phyloP scores from a whole-genome alignment of 2,329 filamentous ascomycete genomes.

The Teratosphaeria zuluensis region DNA sequence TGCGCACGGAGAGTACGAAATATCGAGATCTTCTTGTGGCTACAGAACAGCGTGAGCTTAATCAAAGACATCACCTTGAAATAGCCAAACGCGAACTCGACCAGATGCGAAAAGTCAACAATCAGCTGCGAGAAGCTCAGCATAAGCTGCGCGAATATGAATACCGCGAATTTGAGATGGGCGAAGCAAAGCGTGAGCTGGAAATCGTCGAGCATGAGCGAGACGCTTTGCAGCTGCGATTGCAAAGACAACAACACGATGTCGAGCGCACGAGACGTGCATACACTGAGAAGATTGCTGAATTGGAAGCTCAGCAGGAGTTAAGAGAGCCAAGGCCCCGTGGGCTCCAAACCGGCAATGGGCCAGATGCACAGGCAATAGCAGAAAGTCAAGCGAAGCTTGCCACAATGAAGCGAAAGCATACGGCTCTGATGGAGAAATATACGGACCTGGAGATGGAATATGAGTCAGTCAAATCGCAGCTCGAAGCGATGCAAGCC shows the following conservation, averaged over 20 bases:
- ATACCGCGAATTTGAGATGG: slow-evolving; percentile 51
- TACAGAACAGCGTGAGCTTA: slow-evolving; percentile 58
- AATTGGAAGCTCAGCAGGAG: slow-evolving; percentile 29
- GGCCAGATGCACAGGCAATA: slow-evolving; percentile 27
- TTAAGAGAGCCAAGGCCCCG: neutral
- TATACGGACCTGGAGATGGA: slow-evolving; percentile 39
- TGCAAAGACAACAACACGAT: slow-evolving; percentile 44
- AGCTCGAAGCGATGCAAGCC: slow-evolving; percentile 16
- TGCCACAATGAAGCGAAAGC: slow-evolving; percentile 41
- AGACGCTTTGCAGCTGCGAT: slow-evolving; percentile 49
- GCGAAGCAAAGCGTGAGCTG: slow-evolving; percentile 48
- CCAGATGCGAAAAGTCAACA: slow-evolving; percentile 51
- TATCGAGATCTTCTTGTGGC: slow-evolving; percentile 54
- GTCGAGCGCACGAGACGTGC: slow-evolving; percentile 37
- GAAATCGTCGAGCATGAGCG: slow-evolving; percentile 50
- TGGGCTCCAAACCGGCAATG: neutral
- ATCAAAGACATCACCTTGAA: slow-evolving; percentile 53
- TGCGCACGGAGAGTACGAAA: slow-evolving; percentile 47
- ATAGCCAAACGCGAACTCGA: slow-evolving; percentile 52
- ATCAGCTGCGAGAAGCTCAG: slow-evolving; percentile 52
- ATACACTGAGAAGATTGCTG: slow-evolving; percentile 40
- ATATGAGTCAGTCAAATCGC: slow-evolving; percentile 19
- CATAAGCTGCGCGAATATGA: slow-evolving; percentile 54
- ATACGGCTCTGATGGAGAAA: slow-evolving; percentile 41
- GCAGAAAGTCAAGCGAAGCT: slow-evolving; percentile 39